A percentile compares a stretch with the other conserved stretches of the same genome.
These are phyloP conservation scores for Myxozyma nipponensis DNA, from an alignment of 805 yeast species.

Conservation along the genomic window DNA sequence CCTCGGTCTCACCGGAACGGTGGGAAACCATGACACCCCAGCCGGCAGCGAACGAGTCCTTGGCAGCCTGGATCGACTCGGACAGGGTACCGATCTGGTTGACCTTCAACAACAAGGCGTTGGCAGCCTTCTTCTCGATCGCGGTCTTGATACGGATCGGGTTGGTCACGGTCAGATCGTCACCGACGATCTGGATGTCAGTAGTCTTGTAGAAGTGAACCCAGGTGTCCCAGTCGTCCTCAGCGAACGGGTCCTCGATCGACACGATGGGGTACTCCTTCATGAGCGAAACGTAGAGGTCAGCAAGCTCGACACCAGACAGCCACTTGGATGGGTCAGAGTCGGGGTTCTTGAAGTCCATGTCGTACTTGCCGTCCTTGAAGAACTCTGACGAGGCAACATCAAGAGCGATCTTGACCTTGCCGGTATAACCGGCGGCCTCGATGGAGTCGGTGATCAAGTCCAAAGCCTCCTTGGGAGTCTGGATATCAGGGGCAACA, in stretches of 20 bases:
- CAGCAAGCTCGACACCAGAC: constrained; percentile 81
- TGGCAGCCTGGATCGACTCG: constrained; percentile 96
- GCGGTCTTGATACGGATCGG: constrained; percentile 91
- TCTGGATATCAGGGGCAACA: constrained; percentile 95
- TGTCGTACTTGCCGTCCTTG: constrained; percentile 95
- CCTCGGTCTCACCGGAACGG: constrained; percentile 99
- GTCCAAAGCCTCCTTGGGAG: constrained; percentile 97
- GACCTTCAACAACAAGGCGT: constrained; percentile 93
- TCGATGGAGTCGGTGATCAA: constrained; percentile 85
- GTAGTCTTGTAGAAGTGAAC: constrained; percentile 60
- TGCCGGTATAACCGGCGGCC: constrained; percentile 92
- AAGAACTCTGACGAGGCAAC: constrained; percentile 97
- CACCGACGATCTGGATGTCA: constrained; percentile 85
- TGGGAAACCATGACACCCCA: constrained; percentile 99
- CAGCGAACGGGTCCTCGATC: constrained; percentile 98
- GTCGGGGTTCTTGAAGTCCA: constrained; percentile 97
- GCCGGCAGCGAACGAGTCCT: constrained; percentile 89
- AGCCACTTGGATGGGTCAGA: constrained; percentile 89
- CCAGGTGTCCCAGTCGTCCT: constrained; percentile 99
- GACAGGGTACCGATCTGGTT: constrained; percentile 97
- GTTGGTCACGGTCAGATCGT: constrained; percentile 98
- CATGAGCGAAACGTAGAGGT: constrained; percentile 72
- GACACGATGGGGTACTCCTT: constrained; percentile 96
- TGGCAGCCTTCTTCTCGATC: constrained; percentile 92
- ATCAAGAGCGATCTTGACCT: constrained; percentile 88